phyloP scores from a whole-genome alignment of 179 eudicot genomes.

The Drosera spatulata region DNA sequence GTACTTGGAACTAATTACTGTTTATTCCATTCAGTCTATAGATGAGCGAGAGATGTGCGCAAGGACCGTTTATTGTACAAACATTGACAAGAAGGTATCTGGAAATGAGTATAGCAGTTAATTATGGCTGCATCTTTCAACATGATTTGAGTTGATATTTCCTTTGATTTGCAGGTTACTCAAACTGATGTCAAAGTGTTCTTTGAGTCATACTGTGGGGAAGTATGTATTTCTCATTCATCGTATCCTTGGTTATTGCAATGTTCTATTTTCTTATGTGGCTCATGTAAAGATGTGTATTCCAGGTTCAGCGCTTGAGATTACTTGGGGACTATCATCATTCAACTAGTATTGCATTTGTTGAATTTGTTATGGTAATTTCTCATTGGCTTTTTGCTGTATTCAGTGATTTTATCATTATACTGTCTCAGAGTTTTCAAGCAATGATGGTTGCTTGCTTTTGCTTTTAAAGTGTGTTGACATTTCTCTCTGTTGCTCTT shows the following conservation, averaged over 20 bases:
- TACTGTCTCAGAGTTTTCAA: no score
- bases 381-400: background rate
- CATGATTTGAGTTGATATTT: background rate
- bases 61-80: slow-evolving; percentile 5
- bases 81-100: slow-evolving; percentile 40
- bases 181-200: slow-evolving; percentile 78
- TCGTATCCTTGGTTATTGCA: background rate
- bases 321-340: no score
- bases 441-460: no score
- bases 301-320: slow-evolving; percentile 35
- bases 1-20: slow-evolving; percentile 5
- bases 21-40: slow-evolving; percentile 26
- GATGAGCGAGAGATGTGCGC: slow-evolving; percentile 51
- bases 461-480: no score
- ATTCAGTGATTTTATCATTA: background rate
- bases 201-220: slow-evolving; percentile 82
- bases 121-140: background rate
- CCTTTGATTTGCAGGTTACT: slow-evolving; percentile 45
- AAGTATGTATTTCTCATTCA: slow-evolving; percentile 38
- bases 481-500: no score
- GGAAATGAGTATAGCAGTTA: background rate
- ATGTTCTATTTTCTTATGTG: background rate
- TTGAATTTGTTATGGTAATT: slow-evolving; percentile 78
- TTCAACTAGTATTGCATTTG: slow-evolving; percentile 17
- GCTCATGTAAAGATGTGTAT: background rate